A percentile compares a stretch with the other conserved stretches of the same genome.
Conservation (phyloP, 768 basidiomycete species). For the Pleurotus cornucopiae region DNA sequence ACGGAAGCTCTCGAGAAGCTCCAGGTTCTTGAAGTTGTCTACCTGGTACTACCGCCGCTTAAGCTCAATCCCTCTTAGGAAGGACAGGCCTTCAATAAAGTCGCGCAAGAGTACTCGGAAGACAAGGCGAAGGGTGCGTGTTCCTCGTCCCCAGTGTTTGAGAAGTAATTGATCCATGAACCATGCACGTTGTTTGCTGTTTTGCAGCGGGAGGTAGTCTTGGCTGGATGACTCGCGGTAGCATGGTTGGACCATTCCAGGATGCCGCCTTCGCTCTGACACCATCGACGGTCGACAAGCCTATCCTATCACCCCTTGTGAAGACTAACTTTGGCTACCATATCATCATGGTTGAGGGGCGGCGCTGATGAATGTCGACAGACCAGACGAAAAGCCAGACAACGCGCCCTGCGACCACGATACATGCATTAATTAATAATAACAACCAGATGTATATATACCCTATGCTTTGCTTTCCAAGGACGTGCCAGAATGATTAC, state of each 20-base stretch:
- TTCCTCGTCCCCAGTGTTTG: neutral
- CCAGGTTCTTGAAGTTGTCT: slow-evolving; percentile 43
- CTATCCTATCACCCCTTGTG: slow-evolving; percentile 63
- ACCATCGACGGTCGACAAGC: slow-evolving; percentile 80
- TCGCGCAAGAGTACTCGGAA: slow-evolving; percentile 86
- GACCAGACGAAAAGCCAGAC: too few relatives aligned
- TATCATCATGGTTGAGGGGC: slow-evolving; percentile 88
- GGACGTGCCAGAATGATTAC: too few relatives aligned
- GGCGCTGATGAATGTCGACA: slow-evolving; percentile 36
- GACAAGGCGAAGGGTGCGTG: slow-evolving; percentile 80
- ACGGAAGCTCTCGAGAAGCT: slow-evolving; percentile 77
- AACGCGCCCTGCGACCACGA: neutral
- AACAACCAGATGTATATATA: neutral
- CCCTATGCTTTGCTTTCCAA: neutral
- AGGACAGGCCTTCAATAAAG: slow-evolving; percentile 82
- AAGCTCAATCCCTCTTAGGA: slow-evolving; percentile 31
- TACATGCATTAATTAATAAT: neutral
- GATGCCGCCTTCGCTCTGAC: slow-evolving; percentile 82
- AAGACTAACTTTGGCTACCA: slow-evolving; percentile 87
- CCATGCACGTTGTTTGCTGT: neutral
- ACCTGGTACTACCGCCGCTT: neutral
- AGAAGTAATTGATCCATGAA: neutral
- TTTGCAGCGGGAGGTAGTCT: slow-evolving; percentile 73
- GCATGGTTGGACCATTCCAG: slow-evolving; percentile 85
- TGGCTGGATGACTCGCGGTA: slow-evolving; percentile 84